Evolutionary conservation across 1,284 basidiomycete genomes (phyloP), one percentile per base, ranked within the genome.

Genomic region (Pholiota adiposa): DNA sequence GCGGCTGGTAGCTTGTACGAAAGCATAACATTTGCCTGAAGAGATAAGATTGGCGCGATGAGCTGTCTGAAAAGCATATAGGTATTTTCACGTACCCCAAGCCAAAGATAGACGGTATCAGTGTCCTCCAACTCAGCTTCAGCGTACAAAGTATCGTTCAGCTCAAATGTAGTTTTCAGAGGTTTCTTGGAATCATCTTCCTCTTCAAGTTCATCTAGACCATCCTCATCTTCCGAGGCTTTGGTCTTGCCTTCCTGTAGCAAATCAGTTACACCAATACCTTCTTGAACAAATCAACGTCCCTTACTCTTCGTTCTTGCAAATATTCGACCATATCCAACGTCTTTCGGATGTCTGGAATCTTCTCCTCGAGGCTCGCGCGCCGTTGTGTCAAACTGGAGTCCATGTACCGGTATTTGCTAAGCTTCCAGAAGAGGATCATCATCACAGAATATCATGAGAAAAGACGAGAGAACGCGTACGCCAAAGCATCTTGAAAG

Each of bases 391-490:
- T 82, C 50, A 97, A 82, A 71, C 90, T 96, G 34, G 88, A 79
- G 70, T 98, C 97, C 97, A 99, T 98, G 77, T 97, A 97, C 61
- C 94, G 92, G 81, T 99, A 99, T 82, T 99, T 98, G 63, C 96
- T 98, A 78, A 68, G 70, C 76, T 76, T 79, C 73, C 73, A 65
- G 65, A 67, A 64, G 63, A 62, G 29, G 66, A 62, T 60, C 61
- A 63, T 54, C 56, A 54, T 51, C 54, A 61, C 51, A 57, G 53
- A 66, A 41, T 58, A 56, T 62, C 51, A 19, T 7, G 23, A 34
- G 51, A 16, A 51, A 16, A 29, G 21, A 51, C 54, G 41, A 54
- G 56, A 54, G 21, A 57, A 58, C 36, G 73, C 87, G 74, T 79
- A 97, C 94, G 94, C 92, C 72, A 97, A 85, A 33, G 95, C 94